Evolutionary conservation across 192 early-diverging fungal genomes (phyloP).

Genomic region (Paraglomus occultum): DNA sequence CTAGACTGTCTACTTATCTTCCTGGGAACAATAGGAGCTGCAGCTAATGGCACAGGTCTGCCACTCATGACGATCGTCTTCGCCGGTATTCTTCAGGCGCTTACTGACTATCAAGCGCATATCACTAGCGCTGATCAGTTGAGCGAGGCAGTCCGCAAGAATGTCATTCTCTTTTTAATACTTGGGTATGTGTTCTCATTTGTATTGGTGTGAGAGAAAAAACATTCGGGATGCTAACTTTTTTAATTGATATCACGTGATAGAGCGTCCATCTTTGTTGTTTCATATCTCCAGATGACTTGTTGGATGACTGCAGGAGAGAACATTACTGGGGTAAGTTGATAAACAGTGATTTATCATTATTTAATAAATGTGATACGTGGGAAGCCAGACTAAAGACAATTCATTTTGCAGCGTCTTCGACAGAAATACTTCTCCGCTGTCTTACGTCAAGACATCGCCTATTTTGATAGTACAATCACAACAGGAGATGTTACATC

Average conservation of each 20-base stretch:
- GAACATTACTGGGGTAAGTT: slow-evolving; percentile 38
- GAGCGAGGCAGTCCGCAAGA: slow-evolving; percentile 13
- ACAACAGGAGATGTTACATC: slow-evolving; percentile 82
- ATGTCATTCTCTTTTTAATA: slow-evolving; percentile 10
- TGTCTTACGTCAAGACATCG: slow-evolving; percentile 83
- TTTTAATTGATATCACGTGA: neutral
- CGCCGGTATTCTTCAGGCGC: slow-evolving; percentile 42
- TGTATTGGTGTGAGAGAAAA: too few relatives aligned
- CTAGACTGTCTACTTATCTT: slow-evolving; percentile 56
- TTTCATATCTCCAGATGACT: slow-evolving; percentile 27
- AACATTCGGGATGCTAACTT: slow-evolving; percentile 13
- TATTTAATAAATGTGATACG: slow-evolving; percentile 30
- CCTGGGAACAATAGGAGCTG: slow-evolving; percentile 32
- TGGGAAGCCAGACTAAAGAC: slow-evolving; percentile 47
- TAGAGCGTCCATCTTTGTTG: neutral
- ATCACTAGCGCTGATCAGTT: slow-evolving; percentile 26
- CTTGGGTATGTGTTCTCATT: neutral
- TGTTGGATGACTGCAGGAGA: slow-evolving; percentile 48
- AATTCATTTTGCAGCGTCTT: slow-evolving; percentile 56
- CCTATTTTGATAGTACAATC: slow-evolving; percentile 77
- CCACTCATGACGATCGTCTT: slow-evolving; percentile 55
- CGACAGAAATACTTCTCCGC: slow-evolving; percentile 70
- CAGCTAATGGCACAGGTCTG: slow-evolving; percentile 39
- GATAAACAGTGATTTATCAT: slow-evolving; percentile 37
- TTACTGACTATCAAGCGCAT: slow-evolving; percentile 38